Conservation (phyloP, 2,329 filamentous ascomycete species). For the Trichoderma atrobrunneum region DNA sequence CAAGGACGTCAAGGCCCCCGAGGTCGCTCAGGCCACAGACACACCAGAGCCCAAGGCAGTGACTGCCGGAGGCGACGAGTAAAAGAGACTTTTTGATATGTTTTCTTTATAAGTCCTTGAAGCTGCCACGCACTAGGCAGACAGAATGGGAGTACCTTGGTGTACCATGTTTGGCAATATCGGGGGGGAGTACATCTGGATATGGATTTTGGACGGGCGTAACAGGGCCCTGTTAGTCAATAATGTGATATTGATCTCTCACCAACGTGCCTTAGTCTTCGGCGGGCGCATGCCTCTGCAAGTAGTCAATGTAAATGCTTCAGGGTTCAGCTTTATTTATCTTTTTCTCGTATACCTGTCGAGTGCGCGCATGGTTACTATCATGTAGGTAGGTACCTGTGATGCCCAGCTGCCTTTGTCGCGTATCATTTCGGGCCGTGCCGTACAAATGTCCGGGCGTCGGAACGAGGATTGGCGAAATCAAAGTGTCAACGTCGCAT, state of each 20-base stretch:
- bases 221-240: not conserved
- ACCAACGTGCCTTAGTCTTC: not conserved
- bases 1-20: slow-evolving; percentile 31
- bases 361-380: not conserved
- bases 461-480: not conserved
- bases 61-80: slow-evolving; percentile 32
- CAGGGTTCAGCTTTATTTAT: not conserved
- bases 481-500: not conserved
- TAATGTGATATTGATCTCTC: not conserved
- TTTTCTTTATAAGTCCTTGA: not conserved
- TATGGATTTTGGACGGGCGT: not conserved
- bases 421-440: not conserved
- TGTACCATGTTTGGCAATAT: slow-evolving; percentile 2
- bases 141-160: not conserved
- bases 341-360: not conserved
- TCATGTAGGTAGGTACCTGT: not conserved
- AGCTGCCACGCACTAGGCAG: not conserved
- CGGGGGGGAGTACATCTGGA: not conserved
- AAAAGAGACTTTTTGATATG: not conserved
- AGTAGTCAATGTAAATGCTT: not conserved
- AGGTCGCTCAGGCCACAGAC: slow-evolving; percentile 21
- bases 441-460: not conserved
- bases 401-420: not conserved
- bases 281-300: not conserved
- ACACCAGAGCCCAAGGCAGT: slow-evolving; percentile 31